phyloP scores from a whole-genome alignment of 2,329 filamentous ascomycete species.

The Phaeosphaeria sp. region DNA sequence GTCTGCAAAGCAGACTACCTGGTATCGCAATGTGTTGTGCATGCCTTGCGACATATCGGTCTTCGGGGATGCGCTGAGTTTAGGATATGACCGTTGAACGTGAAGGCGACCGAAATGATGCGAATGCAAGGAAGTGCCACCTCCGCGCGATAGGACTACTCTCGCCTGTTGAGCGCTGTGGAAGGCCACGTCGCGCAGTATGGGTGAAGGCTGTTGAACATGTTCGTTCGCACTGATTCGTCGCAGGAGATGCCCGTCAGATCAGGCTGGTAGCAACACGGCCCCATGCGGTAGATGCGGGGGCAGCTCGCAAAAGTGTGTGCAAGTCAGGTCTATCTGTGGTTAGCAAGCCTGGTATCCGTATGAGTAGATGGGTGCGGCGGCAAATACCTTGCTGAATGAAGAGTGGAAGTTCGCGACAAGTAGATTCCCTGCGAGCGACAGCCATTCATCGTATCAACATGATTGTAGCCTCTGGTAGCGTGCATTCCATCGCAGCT shows the following conservation, averaged over 20 bases:
- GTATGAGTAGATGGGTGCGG: background rate
- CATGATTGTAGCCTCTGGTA: background rate
- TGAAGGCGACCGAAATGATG: background rate
- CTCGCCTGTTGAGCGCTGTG: background rate
- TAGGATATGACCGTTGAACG: background rate
- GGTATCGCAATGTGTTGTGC: background rate
- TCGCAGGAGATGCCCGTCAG: background rate
- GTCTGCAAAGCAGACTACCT: background rate
- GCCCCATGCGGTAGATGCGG: background rate
- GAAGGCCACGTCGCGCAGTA: background rate
- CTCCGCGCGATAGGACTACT: background rate
- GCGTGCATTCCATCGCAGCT: background rate
- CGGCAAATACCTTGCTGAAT: background rate
- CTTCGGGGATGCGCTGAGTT: background rate
- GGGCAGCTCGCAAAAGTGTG: background rate
- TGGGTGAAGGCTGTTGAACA: background rate
- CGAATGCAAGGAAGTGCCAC: too few relatives aligned
- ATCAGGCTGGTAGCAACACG: background rate
- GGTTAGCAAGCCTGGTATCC: background rate
- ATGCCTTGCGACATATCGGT: background rate
- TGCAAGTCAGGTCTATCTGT: background rate
- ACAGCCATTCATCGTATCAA: background rate
- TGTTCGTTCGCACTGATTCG: background rate
- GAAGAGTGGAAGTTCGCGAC: background rate
- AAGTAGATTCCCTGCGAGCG: background rate